Evolutionary conservation across 1,139 yeast genomes (phyloP), one percentile per base, ranked within the genome.

Genomic region (Suhomyces coccinellae): DNA sequence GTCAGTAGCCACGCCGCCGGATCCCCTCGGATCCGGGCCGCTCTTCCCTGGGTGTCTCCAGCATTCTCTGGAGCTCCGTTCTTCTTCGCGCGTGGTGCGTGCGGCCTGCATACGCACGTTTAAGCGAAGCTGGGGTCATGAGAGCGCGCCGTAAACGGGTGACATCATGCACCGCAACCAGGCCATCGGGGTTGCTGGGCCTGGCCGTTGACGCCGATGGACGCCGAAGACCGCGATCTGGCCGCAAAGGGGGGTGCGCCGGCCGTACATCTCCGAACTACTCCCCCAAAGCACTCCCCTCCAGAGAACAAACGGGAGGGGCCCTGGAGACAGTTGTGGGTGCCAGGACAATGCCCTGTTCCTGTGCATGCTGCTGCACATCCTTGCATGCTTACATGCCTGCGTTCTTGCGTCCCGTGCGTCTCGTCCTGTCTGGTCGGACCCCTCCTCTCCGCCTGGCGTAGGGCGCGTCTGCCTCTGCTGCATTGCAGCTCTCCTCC

Each of bases 91-190:
- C 13, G 14, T 26, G 29, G 20, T n/a, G 36, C 29, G 29, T 34
- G 17, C 4, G 9, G 29, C 36, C 36, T 34, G 36, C 36, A 33
- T 17, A 33, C 27, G 27, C 36, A 22, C 29, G 29, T 22, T 13
- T 34, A 34, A 34, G 36, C 36, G 36, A 34, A 11, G 29, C 26
- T 20, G 26, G 36, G 36, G 36, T 34, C 36, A 34, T 24, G 16
- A 26, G 29, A 11, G 29, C 29, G 22, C 36, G 22, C 29, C 36
- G 17, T 34, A 22, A 34, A 12, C 36, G 29, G 36, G 29, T 34
- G 36, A 34, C 36, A 34, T 27, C 36, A 34, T 22, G 26, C 35
- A 33, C 29, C 36, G 36, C 36, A 34, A 34, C 29, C 29, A 8
- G 26, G 36, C 36, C 31, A 26, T 36, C 29, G 17, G 29, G 29